phyloP scores from a whole-genome alignment of 306 rosid genomes.

The Corylus americana region DNA sequence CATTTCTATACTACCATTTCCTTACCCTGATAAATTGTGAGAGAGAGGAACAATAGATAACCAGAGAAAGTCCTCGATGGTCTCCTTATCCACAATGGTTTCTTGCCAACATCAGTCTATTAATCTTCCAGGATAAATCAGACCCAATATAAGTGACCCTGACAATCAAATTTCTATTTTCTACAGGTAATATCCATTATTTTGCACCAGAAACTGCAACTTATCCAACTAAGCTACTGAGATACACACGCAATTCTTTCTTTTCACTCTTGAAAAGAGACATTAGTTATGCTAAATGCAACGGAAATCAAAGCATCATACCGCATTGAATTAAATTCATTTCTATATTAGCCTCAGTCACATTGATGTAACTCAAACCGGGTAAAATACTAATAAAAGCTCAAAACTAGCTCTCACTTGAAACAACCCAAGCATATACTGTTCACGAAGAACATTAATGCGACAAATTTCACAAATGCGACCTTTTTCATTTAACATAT shows the following conservation, averaged over 20 bases:
- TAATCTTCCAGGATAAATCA: neutral
- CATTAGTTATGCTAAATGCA: neutral
- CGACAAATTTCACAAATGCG: conserved; percentile 10
- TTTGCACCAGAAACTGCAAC: neutral
- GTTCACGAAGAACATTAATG: neutral
- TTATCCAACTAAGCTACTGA: neutral
- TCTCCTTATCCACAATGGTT: neutral
- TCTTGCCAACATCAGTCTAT: neutral
- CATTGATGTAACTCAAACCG: neutral
- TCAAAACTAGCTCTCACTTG: neutral
- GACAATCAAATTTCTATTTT: neutral
- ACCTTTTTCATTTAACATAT: conserved; percentile 2
- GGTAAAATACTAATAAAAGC: neutral
- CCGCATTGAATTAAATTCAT: neutral
- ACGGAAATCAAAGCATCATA: neutral
- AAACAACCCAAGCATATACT: neutral
- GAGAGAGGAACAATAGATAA: neutral
- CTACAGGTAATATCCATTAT: neutral
- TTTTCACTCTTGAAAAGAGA: neutral
- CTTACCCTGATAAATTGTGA: neutral
- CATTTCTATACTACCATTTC: neutral
- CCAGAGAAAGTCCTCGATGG: neutral
- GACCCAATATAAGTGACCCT: neutral
- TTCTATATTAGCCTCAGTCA: neutral
- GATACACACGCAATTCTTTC: neutral